Evolutionary conservation across 768 basidiomycete species (phyloP), one percentile per base, ranked within the genome.

Genomic region (Kwoniella pini): DNA sequence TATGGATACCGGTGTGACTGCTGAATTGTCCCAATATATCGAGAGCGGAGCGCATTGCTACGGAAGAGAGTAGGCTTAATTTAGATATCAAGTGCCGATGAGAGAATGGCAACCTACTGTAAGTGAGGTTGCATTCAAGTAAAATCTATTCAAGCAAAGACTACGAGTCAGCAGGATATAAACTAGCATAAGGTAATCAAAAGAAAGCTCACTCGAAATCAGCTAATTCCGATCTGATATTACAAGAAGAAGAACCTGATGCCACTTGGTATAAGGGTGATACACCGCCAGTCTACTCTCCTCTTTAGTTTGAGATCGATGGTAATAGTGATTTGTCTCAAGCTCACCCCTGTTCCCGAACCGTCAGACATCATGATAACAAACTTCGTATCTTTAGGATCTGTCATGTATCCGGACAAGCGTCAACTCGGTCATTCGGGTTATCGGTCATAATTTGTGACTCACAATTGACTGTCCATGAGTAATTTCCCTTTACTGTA

Each of bases 331-430:
- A n/a, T n/a, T n/a, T n/a, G n/a, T n/a, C n/a, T 36, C 12, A 10
- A 3, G 63, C 72, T 60, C 48, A 70, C 72, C 11, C 70, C 72
- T 31, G 60, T 54, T 3, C 72, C 72, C n/a, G 65, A 58, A 0
- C 65, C 43, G 48, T 74, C 72, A 2, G 70, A 71, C 72, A 74
- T 74, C 67, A 74, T 64, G 11, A 64, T 62, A 0, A 66, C 68
- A 39, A 68, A 64, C 22, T 54, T 54, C 11, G 62, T 70, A 22
- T 60, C 63, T n/a, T 52, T 30, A 0, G 72, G 72, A 48, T 74
- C 72, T 74, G n/a, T n/a, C n/a, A 50, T 30, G 3, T 21, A n/a
- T 7, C 5, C 31, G 27, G 31, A 60, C 56, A n/a, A 51, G 10
- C 7, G 31, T 33, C 28, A 19, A 33, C 10, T 44, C 45, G 45